Evolutionary conservation across 2,329 filamentous ascomycete species (phyloP).

Genomic region (Penicillium psychrosexuale): DNA sequence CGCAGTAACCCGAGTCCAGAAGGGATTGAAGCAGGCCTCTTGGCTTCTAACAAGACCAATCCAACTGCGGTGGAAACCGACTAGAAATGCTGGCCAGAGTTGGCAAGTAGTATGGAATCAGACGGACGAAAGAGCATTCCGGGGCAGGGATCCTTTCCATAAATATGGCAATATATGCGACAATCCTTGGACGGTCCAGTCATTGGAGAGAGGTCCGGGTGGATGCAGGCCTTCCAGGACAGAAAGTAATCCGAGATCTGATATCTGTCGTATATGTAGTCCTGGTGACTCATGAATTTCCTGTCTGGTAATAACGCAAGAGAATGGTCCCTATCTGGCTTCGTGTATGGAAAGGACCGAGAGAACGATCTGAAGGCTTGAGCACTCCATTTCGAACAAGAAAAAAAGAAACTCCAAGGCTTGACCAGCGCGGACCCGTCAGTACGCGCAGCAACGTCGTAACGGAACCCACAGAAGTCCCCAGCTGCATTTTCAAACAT

Average conservation of each 20-base stretch:
- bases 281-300: slow-evolving; percentile 3
- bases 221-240: background rate
- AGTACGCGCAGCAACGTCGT: background rate
- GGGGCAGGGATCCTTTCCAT: background rate
- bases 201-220: background rate
- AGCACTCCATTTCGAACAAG: background rate
- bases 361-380: background rate
- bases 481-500: slow-evolving; percentile 1
- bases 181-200: background rate
- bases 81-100: background rate
- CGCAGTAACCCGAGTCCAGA: background rate
- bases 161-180: background rate
- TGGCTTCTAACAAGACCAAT: background rate
- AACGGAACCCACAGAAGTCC: background rate
- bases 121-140: background rate
- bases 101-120: background rate
- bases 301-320: background rate
- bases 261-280: slow-evolving; percentile 16
- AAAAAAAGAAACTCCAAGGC: background rate
- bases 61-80: background rate
- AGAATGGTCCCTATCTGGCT: slow-evolving; percentile 1
- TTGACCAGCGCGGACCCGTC: background rate
- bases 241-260: background rate
- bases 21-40: background rate
- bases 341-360: slow-evolving; percentile 8